Evolutionary conservation across 108 stramenopile species (phyloP).

Genomic region (Nitzschia sp.): DNA sequence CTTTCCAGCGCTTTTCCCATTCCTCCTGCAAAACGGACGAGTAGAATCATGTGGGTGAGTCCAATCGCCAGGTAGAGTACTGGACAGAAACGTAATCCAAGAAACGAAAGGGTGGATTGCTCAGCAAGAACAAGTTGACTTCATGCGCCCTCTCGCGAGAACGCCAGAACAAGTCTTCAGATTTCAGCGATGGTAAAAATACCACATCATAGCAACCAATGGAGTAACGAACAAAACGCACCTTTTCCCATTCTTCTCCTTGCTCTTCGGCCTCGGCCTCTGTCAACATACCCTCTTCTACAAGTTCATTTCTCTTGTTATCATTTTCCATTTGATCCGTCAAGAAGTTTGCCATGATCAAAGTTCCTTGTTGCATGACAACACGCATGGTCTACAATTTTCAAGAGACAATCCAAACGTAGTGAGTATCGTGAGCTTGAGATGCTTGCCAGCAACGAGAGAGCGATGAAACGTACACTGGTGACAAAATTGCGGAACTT

Average conservation of each 20-base stretch:
- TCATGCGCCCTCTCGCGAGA: conserved; percentile 10
- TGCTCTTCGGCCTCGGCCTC: conserved; percentile 49
- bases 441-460: not conserved
- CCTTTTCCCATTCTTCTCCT: conserved; percentile 60
- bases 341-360: conserved; percentile 43
- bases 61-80: not conserved
- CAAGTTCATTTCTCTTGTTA: conserved; percentile 38
- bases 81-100: not conserved
- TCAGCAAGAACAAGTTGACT: conserved; percentile 27
- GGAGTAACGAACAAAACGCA: conserved; percentile 33
- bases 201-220: conserved; percentile 35
- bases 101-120: conserved; percentile 7
- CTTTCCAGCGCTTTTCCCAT: conserved; percentile 56
- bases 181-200: conserved; percentile 55
- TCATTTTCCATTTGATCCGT: conserved; percentile 52
- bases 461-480: conserved; percentile 34
- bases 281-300: conserved; percentile 47
- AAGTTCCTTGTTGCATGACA: conserved; percentile 28
- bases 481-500: conserved; percentile 20
- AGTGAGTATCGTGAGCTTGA: not conserved
- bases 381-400: conserved; percentile 37
- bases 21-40: conserved; percentile 34
- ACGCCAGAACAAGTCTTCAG: conserved; percentile 22
- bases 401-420: conserved; percentile 1
- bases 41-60: no score